These are phyloP conservation scores for Rhodamnia argentea DNA, from an alignment of 345 rosid genomes.

Conservation along the genomic window DNA sequence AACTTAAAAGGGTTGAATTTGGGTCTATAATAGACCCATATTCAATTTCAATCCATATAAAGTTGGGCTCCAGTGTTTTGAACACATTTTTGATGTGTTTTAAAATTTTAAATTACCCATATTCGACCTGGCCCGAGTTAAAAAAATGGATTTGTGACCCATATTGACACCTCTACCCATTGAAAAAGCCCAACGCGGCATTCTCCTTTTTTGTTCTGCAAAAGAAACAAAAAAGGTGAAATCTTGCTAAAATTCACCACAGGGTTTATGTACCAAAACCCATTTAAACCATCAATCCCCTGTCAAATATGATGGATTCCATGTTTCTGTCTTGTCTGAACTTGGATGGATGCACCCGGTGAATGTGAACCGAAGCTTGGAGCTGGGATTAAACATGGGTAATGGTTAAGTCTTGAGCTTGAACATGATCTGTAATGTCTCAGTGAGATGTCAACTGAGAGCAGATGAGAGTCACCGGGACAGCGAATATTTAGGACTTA, in stretches of 20 bases:
- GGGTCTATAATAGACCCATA: no score
- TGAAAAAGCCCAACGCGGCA: no score
- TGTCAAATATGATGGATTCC: background rate
- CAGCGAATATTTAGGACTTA: background rate
- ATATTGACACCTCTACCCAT: no score
- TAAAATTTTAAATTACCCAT: no score
- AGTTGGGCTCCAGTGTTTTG: no score
- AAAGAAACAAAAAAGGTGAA: background rate
- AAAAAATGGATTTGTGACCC: no score
- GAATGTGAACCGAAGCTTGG: background rate
- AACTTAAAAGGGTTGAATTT: no score
- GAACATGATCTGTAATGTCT: background rate
- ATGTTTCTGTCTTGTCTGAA: background rate
- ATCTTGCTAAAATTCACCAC: background rate
- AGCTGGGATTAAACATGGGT: background rate
- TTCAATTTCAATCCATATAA: no score
- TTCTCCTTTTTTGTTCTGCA: no score
- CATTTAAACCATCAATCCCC: background rate
- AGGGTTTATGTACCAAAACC: background rate
- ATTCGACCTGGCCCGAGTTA: no score
- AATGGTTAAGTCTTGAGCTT: background rate
- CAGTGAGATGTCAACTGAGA: background rate
- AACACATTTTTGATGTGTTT: no score
- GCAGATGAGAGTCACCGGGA: background rate
- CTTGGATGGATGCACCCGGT: background rate